These are phyloP conservation scores for Austropuccinia psidii DNA, from an alignment of 1,284 basidiomycete genomes.

Conservation along the genomic window DNA sequence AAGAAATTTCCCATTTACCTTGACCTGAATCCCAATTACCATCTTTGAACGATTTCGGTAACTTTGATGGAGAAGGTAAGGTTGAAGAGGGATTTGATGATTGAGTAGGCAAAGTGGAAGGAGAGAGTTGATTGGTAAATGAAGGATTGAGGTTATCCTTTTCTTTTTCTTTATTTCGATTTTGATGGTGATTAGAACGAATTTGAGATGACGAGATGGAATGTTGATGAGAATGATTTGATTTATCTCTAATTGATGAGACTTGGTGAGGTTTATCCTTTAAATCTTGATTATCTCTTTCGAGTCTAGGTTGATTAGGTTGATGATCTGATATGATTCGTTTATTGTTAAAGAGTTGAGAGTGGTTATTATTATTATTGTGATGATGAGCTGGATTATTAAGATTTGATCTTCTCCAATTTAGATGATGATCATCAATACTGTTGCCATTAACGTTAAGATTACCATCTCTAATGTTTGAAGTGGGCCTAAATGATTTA, in stretches of 20 bases:
- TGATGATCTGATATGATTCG: conserved; percentile 10
- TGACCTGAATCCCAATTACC: conserved; percentile 33
- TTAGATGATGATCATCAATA: conserved; percentile 9
- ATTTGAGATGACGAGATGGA: not conserved
- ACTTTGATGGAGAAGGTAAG: not conserved
- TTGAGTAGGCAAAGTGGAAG: not conserved
- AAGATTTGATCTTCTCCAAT: conserved; percentile 22
- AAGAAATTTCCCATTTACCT: conserved; percentile 34
- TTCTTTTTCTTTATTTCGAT: conserved; percentile 10
- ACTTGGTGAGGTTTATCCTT: conserved; percentile 4
- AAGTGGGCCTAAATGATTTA: not conserved
- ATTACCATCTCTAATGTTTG: conserved; percentile 15
- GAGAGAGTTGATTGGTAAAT: not conserved
- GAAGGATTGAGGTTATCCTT: not conserved
- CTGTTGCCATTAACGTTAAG: too few species aligned
- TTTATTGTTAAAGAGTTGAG: conserved; percentile 12
- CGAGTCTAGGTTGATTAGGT: not conserved
- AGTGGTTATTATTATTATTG: too few species aligned
- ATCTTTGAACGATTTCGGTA: conserved; percentile 28
- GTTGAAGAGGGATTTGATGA: not conserved
- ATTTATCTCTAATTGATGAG: not conserved
- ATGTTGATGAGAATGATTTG: not conserved
- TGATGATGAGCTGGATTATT: not conserved
- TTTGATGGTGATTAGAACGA: conserved; percentile 13
- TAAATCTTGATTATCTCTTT: conserved; percentile 9